phyloP scores from a whole-genome alignment of 257 asterid genomes.

The Scutellaria minor region DNA sequence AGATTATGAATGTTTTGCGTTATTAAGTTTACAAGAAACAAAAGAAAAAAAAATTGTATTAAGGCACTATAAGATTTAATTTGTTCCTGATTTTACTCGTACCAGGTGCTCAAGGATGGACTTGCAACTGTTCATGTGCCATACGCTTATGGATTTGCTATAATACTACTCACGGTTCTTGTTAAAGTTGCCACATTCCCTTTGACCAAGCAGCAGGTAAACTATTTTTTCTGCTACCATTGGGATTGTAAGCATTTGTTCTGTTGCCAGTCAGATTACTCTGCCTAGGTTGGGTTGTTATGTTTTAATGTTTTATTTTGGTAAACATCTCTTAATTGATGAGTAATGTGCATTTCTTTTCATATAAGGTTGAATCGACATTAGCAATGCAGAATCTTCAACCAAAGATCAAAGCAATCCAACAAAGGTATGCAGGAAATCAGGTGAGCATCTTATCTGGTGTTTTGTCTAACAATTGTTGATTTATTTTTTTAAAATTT shows the following conservation, averaged over 20 bases:
- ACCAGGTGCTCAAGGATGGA: constrained; percentile 89
- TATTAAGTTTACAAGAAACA: neutral
- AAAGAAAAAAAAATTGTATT: neutral
- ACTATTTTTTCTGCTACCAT: constrained; percentile 26
- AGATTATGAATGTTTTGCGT: neutral
- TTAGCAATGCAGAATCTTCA: constrained; percentile 99
- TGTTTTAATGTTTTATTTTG: constrained; percentile 10
- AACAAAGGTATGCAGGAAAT: constrained; percentile 96
- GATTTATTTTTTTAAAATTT: neutral
- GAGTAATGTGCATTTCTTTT: constrained; percentile 32
- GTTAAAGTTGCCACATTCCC: constrained; percentile 93
- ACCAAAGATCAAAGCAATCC: constrained; percentile 98
- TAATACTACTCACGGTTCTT: constrained; percentile 86
- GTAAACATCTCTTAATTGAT: constrained; percentile 31
- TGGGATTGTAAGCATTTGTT: constrained; percentile 24
- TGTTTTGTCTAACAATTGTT: constrained; percentile 24
- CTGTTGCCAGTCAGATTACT: constrained; percentile 26
- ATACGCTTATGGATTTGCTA: constrained; percentile 95
- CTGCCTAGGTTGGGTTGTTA: constrained; percentile 23
- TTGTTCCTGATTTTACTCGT: constrained; percentile 38
- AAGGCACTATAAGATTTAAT: constrained; percentile 16
- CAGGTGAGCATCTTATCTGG: constrained; percentile 56
- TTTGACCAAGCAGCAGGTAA: constrained; percentile 98
- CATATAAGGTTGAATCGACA: constrained; percentile 86
- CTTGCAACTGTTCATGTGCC: constrained; percentile 92